Base-by-base conservation (phyloP, 2,329 filamentous ascomycete genomes). In the Zymoseptoria pseudotritici region DNA sequence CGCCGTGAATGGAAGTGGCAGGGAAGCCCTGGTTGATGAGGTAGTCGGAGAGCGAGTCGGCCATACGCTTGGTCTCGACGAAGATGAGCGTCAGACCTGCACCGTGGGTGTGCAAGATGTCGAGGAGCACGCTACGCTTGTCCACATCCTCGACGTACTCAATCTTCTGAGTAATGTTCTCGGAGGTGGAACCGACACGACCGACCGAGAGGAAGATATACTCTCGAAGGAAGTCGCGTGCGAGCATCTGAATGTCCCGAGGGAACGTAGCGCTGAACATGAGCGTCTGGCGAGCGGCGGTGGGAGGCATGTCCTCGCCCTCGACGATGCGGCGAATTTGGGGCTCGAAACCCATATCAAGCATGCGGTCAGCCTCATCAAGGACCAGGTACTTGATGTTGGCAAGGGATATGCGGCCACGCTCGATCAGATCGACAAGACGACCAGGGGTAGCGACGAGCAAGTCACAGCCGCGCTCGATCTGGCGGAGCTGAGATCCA, bases 341-440 rank as follows among this genome's bases (percentile, higher is more conserved):
- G 72, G 94, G 94, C 83, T 99, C 94, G 83, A 99, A 99, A 94
- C 94, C 94, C 94, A 99, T 99, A 84, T 99, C 94, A 83, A 99
- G 84, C 94, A 99, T 99, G 77, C 94, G 94, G 82, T 99, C 94
- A 77, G 94, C 94, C 85, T 99, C 94, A 71, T 99, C 94, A 58
- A 99, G 90, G 70, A 99, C 91, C 64, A 99, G 85, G 76, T 99
- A 99, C 83, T 97, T 97, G 84, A 99, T 99, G 84, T 96, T 97
- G 78, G 87, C 86, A 58, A 99, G 87, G 52, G 94, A 97, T 76
- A 99, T 97, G 74, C 93, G 91, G 73, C 94, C 94, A 83, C 94
- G 91, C 83, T 97, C 94, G 74, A 99, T 95, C 78, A 99, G 83
- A 77, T 99, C 94, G 73, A 97, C 92, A 67, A 99, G 84, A 86